Percentiles rank a stretch among this genome's conserved stretches.
Evolutionary conservation across 73 alveolate genomes (phyloP).

Genomic region (Paramecium sonneborni): DNA sequence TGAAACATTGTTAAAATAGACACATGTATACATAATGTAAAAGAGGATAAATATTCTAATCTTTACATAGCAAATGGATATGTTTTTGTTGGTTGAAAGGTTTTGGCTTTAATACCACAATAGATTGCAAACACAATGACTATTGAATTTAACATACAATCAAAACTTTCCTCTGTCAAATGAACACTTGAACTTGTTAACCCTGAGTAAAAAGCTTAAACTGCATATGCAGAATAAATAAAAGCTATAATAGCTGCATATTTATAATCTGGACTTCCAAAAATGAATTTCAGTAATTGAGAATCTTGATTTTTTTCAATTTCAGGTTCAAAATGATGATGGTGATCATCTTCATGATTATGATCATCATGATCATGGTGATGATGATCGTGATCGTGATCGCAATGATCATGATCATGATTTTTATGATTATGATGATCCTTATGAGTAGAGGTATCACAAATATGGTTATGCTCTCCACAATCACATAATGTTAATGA

Average conservation of each 20-base stretch:
- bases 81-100: neutral
- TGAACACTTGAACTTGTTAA: neutral
- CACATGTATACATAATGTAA: constrained; percentile 16
- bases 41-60: constrained; percentile 27
- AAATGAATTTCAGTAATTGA: neutral
- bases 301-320: neutral
- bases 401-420: neutral
- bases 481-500: neutral
- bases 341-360: neutral
- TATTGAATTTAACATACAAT: constrained; percentile 2
- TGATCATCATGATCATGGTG: neutral
- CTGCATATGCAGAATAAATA: neutral
- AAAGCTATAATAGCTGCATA: neutral
- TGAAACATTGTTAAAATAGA: neutral
- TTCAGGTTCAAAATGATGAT: neutral
- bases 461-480: neutral
- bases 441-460: neutral
- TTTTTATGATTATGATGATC: neutral
- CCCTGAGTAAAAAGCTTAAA: neutral
- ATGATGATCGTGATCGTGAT: neutral
- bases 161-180: constrained; percentile 35
- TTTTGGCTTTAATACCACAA: constrained; percentile 21
- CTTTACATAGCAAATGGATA: constrained; percentile 37
- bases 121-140: neutral
- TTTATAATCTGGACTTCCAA: neutral